phyloP scores from a whole-genome alignment of 208 protist genomes.

The Leishmania gerbilli region DNA sequence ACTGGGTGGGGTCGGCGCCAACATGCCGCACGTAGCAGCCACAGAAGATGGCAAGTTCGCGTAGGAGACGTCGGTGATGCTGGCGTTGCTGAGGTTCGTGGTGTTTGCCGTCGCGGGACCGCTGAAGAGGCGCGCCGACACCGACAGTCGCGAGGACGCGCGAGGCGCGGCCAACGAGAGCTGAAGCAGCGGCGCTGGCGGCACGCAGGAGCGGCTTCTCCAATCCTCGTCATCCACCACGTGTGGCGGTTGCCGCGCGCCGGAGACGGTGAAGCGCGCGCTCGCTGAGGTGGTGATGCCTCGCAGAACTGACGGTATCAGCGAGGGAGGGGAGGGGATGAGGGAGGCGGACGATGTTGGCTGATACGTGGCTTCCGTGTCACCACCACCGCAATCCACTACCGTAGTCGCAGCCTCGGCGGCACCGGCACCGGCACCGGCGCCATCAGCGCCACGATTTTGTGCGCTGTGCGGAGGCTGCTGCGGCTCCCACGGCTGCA shows the following conservation, averaged over 20 bases:
- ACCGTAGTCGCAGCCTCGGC: neutral
- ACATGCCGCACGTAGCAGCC: conserved; percentile 1
- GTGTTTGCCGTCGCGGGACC: neutral
- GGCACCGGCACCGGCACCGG: neutral
- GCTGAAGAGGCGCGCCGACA: neutral
- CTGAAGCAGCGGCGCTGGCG: conserved; percentile 3
- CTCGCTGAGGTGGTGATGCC: neutral
- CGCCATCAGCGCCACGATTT: neutral
- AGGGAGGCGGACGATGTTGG: neutral
- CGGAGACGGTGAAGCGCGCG: neutral
- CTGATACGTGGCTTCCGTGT: neutral
- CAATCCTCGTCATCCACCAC: neutral
- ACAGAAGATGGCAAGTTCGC: neutral
- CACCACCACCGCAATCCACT: neutral
- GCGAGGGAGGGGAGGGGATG: neutral
- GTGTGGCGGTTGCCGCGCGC: neutral
- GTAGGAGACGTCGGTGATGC: neutral
- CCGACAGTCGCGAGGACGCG: neutral
- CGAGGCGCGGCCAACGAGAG: neutral
- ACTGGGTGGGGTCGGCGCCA: neutral
- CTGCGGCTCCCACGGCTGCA: neutral
- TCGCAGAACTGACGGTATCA: neutral
- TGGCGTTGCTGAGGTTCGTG: neutral
- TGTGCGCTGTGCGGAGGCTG: neutral
- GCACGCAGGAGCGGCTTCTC: neutral